Percentiles rank a stretch among this genome's conserved stretches.
These are phyloP conservation scores for Fusarium concolor DNA, from an alignment of 2,329 filamentous ascomycete species.

Conservation along the genomic window DNA sequence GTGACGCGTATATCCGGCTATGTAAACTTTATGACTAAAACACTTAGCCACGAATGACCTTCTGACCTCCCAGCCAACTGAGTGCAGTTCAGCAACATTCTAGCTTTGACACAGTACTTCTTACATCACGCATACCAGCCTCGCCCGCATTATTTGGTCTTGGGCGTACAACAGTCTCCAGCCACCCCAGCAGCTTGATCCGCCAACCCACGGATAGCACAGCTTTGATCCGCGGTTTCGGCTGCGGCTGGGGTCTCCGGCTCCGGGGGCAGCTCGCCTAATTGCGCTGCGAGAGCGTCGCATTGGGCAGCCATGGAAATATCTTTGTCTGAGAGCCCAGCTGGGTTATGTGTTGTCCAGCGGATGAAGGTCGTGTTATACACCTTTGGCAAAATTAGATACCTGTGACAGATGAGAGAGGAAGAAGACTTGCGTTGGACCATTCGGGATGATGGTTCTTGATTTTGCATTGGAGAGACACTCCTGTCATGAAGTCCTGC, in stretches of 20 bases:
- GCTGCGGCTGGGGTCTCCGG: conserved; percentile 38
- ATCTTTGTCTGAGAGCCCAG: conserved; percentile 74
- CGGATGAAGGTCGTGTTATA: conserved; percentile 78
- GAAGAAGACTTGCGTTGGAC: conserved; percentile 68
- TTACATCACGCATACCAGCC: not conserved
- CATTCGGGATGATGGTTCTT: conserved; percentile 81
- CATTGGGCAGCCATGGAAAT: conserved; percentile 71
- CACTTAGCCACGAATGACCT: not conserved
- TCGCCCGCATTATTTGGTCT: conserved; percentile 47
- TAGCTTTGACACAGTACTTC: not conserved
- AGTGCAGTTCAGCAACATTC: not conserved
- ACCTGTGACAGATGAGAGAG: not conserved
- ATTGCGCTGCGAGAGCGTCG: conserved; percentile 67
- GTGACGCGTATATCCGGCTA: not conserved
- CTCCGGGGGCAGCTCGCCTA: conserved; percentile 63
- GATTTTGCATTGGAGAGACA: conserved; percentile 74
- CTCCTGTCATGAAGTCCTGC: conserved; percentile 81
- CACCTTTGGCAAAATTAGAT: conserved; percentile 58
- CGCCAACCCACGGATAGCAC: conserved; percentile 58
- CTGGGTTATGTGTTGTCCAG: conserved; percentile 78
- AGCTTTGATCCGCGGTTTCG: conserved; percentile 43
- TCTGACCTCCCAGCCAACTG: not conserved
- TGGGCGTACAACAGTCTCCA: conserved; percentile 67
- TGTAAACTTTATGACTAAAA: not conserved
- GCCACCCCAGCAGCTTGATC: conserved; percentile 59